A percentile compares a stretch with the other conserved stretches of the same genome.
phyloP scores from a whole-genome alignment of 2,329 filamentous ascomycete species.

The Fusarium miscanthi region DNA sequence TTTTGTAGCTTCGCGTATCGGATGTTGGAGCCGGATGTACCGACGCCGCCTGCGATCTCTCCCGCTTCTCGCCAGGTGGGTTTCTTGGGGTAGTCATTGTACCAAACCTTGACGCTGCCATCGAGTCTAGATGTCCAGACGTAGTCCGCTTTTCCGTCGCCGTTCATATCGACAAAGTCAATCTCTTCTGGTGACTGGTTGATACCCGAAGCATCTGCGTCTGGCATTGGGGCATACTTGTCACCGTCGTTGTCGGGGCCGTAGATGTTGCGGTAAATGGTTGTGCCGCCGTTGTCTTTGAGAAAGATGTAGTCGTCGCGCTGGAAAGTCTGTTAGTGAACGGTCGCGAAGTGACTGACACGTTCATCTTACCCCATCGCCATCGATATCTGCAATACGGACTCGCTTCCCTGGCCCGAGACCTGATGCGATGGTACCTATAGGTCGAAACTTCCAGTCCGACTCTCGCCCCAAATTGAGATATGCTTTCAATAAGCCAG shows the following conservation, averaged over 20 bases:
- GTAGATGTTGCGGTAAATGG: constrained; percentile 6
- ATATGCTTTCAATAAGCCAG: neutral
- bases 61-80: constrained; percentile 2
- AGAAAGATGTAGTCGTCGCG: constrained; percentile 14
- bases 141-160: constrained; percentile 11
- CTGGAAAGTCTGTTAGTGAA: neutral
- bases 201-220: constrained; percentile 6
- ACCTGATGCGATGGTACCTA: neutral
- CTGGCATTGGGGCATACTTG: neutral
- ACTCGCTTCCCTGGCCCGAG: neutral
- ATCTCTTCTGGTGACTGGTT: constrained; percentile 1
- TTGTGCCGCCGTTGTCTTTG: neutral
- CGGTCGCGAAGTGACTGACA: too few relatives aligned
- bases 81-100: constrained; percentile 12
- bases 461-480: neutral
- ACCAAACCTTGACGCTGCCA: constrained; percentile 9
- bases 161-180: constrained; percentile 10
- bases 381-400: constrained; percentile 10
- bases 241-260: neutral
- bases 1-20: neutral
- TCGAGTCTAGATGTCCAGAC: constrained; percentile 2
- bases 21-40: constrained; percentile 14
- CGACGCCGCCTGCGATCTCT: neutral
- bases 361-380: neutral
- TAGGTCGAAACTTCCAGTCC: neutral